Conservation (phyloP, 805 yeast species). For the Cyberlindnera maclurae region DNA sequence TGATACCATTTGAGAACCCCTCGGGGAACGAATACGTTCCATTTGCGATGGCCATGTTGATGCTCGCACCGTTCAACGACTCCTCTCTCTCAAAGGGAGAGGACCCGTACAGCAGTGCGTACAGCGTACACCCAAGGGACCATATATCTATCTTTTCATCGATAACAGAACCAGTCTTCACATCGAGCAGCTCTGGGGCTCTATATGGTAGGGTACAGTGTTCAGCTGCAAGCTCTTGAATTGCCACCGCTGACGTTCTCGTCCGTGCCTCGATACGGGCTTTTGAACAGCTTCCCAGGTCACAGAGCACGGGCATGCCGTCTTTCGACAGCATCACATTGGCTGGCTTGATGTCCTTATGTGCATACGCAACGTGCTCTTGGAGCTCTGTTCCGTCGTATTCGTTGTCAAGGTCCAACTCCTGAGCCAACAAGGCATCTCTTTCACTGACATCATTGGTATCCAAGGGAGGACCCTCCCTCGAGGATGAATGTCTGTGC, state of each 20-base stretch:
- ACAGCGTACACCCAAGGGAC: constrained; percentile 84
- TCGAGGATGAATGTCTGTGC: constrained; percentile 37
- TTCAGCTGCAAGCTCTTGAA: constrained; percentile 77
- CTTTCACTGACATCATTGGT: constrained; percentile 13
- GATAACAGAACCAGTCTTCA: constrained; percentile 55
- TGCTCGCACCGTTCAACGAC: constrained; percentile 72
- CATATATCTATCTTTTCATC: constrained; percentile 81
- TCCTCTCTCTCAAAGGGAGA: constrained; percentile 89
- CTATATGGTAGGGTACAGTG: constrained; percentile 82
- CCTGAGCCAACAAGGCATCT: constrained; percentile 18
- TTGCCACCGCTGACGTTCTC: constrained; percentile 63
- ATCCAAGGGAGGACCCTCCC: constrained; percentile 1
- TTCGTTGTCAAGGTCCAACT: constrained; percentile 27
- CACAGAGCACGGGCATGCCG: constrained; percentile 74
- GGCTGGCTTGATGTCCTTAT: constrained; percentile 84
- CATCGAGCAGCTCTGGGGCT: constrained; percentile 86
- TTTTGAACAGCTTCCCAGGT: constrained; percentile 70
- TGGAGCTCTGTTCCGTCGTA: constrained; percentile 43
- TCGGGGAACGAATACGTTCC: constrained; percentile 35
- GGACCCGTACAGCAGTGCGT: constrained; percentile 65
- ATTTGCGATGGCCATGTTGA: constrained; percentile 66
- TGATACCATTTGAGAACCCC: constrained; percentile 46
- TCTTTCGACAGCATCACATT: constrained; percentile 74
- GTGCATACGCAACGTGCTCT: constrained; percentile 67
- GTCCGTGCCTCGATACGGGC: constrained; percentile 50